Evolutionary conservation across 2,329 filamentous ascomycete species (phyloP).

Genomic region (Escovopsis sp.): DNA sequence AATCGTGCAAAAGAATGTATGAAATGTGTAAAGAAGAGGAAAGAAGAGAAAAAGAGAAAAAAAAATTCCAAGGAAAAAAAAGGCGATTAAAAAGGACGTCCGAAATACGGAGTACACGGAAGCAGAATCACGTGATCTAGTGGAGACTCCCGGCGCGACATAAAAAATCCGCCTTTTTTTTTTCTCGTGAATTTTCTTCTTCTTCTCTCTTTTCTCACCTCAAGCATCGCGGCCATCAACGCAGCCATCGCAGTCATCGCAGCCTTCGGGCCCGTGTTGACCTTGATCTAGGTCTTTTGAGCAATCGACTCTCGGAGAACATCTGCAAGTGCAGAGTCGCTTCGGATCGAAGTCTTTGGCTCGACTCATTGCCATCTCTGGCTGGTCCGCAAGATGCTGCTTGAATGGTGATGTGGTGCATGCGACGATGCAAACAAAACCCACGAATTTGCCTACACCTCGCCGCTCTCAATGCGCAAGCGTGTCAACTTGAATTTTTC

Average conservation of each 20-base stretch:
- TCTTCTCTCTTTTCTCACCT: conserved; percentile 1
- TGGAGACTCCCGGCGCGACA: background rate
- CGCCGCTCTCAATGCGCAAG: conserved; percentile 40
- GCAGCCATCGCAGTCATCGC: too few species aligned
- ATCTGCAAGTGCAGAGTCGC: too few species aligned
- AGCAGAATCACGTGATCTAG: conserved; percentile 13
- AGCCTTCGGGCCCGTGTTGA: too few species aligned
- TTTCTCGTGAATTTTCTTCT: conserved; percentile 2
- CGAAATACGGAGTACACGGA: background rate
- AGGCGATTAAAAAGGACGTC: too few species aligned
- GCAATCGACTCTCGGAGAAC: too few species aligned
- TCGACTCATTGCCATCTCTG: too few species aligned
- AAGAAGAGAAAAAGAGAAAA: conserved; percentile 9
- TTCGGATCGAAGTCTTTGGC: too few species aligned
- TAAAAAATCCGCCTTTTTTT: background rate
- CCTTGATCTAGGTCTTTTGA: too few species aligned
- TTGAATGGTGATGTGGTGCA: background rate
- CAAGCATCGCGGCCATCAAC: background rate
- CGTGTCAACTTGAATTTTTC: conserved; percentile 42
- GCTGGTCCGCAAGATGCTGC: too few species aligned
- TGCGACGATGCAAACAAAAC: conserved; percentile 10
- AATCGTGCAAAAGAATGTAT: conserved; percentile 33
- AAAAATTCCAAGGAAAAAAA: too few species aligned
- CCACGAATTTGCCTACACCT: conserved; percentile 49
- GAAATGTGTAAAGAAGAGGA: conserved; percentile 29